Conservation (phyloP, 305 asterid species). For the Fraxinus floribunda region DNA sequence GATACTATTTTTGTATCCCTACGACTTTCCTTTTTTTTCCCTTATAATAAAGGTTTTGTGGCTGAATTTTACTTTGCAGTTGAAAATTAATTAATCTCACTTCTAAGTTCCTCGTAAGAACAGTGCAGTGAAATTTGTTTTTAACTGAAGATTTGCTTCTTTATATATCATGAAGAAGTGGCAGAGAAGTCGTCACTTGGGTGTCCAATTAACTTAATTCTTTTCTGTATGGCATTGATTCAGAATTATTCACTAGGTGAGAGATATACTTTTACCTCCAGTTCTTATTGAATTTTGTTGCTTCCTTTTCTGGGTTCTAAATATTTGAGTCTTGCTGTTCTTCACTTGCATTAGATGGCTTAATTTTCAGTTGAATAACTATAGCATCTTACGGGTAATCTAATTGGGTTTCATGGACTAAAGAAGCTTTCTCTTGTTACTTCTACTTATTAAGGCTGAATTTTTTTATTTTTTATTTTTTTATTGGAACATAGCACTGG, state of each 20-base stretch:
- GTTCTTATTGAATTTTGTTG: not conserved
- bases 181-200: not conserved
- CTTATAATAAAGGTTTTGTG: slow-evolving; percentile 13
- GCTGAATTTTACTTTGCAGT: not conserved
- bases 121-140: not conserved
- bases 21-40: not conserved
- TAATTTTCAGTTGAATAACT: not conserved
- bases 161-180: not conserved
- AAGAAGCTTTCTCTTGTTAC: not conserved
- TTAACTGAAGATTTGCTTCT: not conserved
- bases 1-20: slow-evolving; percentile 14
- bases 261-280: not conserved
- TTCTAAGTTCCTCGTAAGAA: not conserved
- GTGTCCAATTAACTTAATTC: not conserved
- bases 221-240: not conserved
- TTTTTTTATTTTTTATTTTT: not conserved
- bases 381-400: not conserved
- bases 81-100: not conserved
- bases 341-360: not conserved
- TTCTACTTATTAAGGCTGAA: not conserved
- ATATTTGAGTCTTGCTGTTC: not conserved
- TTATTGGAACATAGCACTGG: not conserved
- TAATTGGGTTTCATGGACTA: not conserved
- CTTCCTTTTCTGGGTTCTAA: not conserved
- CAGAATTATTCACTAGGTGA: not conserved